These are phyloP conservation scores for Fusarium praegraminearum DNA, from an alignment of 2,329 filamentous ascomycete genomes.

Conservation along the genomic window DNA sequence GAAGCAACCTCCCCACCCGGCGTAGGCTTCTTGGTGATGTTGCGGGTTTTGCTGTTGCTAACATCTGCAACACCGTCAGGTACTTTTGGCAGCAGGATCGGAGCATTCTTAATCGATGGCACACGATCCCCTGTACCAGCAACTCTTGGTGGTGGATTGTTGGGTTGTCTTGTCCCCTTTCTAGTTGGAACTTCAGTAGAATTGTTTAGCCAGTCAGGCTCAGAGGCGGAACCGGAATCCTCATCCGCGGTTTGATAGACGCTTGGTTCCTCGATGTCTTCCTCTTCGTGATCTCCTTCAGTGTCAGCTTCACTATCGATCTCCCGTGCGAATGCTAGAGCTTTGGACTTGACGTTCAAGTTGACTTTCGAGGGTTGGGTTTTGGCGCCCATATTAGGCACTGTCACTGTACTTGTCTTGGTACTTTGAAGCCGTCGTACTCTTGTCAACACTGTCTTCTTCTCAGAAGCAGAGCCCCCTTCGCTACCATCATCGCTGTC, in stretches of 20 bases:
- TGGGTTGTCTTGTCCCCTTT: conserved; percentile 5
- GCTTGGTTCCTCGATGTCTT: conserved; percentile 40
- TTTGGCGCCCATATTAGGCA: neutral
- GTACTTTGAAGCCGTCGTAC: conserved; percentile 36
- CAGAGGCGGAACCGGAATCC: conserved; percentile 34
- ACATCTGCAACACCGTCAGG: neutral
- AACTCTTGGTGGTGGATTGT: neutral
- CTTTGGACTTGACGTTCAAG: conserved; percentile 13
- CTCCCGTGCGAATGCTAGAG: conserved; percentile 23
- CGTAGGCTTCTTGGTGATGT: neutral
- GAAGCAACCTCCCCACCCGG: conserved; percentile 6
- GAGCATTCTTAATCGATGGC: conserved; percentile 14
- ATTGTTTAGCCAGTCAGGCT: conserved; percentile 34
- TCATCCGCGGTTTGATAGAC: conserved; percentile 45
- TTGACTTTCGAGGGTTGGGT: conserved; percentile 1
- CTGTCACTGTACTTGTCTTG: neutral
- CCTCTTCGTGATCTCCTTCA: conserved; percentile 15
- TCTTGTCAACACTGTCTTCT: conserved; percentile 37
- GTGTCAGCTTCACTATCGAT: conserved; percentile 23
- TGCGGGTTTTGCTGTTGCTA: neutral
- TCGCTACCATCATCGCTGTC: conserved; percentile 37
- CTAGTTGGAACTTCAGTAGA: conserved; percentile 19
- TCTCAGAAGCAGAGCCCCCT: conserved; percentile 19
- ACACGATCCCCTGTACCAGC: neutral
- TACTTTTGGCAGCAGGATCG: conserved; percentile 7